These are phyloP conservation scores for Leucocoprinus birnbaumii DNA, from an alignment of 768 basidiomycete genomes.

Conservation along the genomic window DNA sequence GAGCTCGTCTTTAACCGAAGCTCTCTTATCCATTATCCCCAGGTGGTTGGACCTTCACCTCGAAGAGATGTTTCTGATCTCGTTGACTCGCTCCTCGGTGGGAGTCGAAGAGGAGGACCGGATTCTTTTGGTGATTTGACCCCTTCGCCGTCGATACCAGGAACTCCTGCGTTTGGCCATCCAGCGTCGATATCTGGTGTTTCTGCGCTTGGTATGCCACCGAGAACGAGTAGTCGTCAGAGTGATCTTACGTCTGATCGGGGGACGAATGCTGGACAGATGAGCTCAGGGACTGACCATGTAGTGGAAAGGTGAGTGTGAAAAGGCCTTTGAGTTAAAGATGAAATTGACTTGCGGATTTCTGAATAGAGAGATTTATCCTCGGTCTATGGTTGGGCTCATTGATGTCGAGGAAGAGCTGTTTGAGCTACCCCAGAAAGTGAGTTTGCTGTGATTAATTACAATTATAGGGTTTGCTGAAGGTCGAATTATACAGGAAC, in stretches of 20 bases:
- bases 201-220: constrained; percentile 39
- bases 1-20: too few species aligned
- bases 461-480: not conserved
- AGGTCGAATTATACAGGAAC: constrained; percentile 49
- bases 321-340: constrained; percentile 4
- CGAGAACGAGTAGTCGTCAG: constrained; percentile 59
- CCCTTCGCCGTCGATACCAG: constrained; percentile 69
- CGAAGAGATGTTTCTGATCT: constrained; percentile 67
- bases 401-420: constrained; percentile 88
- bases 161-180: constrained; percentile 55
- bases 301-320: constrained; percentile 66
- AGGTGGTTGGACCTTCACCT: constrained; percentile 30
- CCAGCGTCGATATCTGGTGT: constrained; percentile 31
- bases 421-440: constrained; percentile 87
- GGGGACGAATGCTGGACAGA: constrained; percentile 31
- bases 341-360: constrained; percentile 1
- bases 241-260: constrained; percentile 60
- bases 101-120: constrained; percentile 35
- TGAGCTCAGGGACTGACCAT: constrained; percentile 59
- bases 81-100: constrained; percentile 58
- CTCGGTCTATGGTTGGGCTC: constrained; percentile 71
- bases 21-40: not conserved
- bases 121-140: constrained; percentile 60
- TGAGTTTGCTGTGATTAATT: constrained; percentile 25
- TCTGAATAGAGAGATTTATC: constrained; percentile 50